Base-by-base conservation (phyloP, 202 grass and related monocot genomes). In the Elaeis oleifera region DNA sequence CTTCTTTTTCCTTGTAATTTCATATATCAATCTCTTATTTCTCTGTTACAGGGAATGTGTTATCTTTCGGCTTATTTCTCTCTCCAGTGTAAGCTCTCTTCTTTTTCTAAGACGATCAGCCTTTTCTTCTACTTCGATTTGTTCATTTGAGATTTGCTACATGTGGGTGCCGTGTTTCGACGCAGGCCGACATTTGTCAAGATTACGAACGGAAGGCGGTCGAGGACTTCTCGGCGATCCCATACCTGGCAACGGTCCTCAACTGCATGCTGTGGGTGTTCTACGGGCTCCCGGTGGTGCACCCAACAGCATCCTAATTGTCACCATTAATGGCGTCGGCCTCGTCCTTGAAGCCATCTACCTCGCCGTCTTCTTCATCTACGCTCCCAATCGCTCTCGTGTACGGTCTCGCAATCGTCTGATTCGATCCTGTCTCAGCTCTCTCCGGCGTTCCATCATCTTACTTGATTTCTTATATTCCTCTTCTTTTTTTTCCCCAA, bases 241-340 rank as follows among this genome's bases (percentile, higher is more conserved):
- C 85, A 0, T 90, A 95, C 80, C 65, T 90, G 22, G 85, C 80
- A 16, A 95, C 85, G 54, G 54, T 86, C 18, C 70, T 95, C 49
- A 95, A 95, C 75, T 90, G 90, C 72, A 73, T 69, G 82, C 74
- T 95, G 1, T 89, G 85, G 90, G 73, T 95, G 8, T 79, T 95
- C 54, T 95, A 95, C 6, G 90, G 90, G 26, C 16, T 95, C 59
- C 85, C 90, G 18, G 0, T 95, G 52, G 85, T 95, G 18, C 85
- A 86, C 70, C 85, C 90, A 5, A 95, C 74, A 89, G 85, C 59
- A 69, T 83, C 53, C 85, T 95, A 14, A 83, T 95, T 21, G 70
- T 79, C 85, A 89, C 90, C 56, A 95, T 95, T 60, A 95, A 95
- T 39, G 82, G 82, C 48, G 26, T 85, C 21, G 90, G 90, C 11